phyloP scores from a whole-genome alignment of 1,284 basidiomycete species.

The Ustanciosporium gigantosporum region DNA sequence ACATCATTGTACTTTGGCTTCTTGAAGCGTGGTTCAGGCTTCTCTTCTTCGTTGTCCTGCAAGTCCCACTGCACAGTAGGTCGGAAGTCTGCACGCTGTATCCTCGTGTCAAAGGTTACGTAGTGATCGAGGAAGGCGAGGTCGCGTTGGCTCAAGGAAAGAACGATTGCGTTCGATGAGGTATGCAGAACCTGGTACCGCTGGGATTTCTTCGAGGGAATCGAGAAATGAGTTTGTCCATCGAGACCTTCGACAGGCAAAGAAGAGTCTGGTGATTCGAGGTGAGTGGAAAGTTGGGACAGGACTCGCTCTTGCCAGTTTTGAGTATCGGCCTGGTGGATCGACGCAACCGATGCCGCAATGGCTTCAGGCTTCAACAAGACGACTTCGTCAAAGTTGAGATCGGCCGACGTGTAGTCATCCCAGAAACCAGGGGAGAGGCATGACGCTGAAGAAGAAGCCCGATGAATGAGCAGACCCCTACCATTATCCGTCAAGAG shows the following conservation, averaged over 20 bases:
- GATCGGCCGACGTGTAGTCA: no score
- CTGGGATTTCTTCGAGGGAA: no score
- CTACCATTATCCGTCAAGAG: no score
- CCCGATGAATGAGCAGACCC: no score
- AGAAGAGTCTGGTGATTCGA: not conserved
- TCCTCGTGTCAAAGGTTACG: constrained; percentile 19
- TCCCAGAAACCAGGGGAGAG: no score
- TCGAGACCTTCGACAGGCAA: not conserved
- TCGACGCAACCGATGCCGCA: not conserved
- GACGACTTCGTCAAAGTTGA: constrained; percentile 6
- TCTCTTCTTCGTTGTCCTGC: not conserved
- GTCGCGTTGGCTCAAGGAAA: not conserved
- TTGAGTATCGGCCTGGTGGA: no score
- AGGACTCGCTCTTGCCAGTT: not conserved
- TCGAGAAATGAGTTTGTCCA: no score
- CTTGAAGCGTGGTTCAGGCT: constrained; percentile 15
- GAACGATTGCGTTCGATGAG: not conserved
- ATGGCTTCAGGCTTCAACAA: constrained; percentile 14
- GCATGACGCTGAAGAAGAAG: no score
- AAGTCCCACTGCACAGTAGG: not conserved
- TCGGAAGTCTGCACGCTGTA: constrained; percentile 11
- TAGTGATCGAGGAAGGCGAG: constrained; percentile 10
- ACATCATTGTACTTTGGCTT: constrained; percentile 24
- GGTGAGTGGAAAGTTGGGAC: not conserved
- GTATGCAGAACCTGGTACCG: not conserved